Evolutionary conservation across 345 rosid species (phyloP).

Genomic region (Bruguiera parviflora): DNA sequence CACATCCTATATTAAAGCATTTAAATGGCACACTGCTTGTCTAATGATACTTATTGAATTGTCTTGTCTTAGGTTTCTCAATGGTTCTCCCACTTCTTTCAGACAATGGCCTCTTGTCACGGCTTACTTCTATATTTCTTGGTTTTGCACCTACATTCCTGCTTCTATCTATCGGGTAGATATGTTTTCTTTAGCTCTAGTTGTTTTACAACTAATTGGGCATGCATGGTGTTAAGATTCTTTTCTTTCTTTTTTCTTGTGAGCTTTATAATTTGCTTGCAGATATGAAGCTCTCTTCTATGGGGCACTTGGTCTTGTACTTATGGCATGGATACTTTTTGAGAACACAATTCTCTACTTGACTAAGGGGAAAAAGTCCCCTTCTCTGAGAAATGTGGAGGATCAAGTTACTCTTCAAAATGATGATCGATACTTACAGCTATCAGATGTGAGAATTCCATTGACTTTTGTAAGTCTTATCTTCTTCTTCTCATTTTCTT

Average conservation of each 20-base stretch:
- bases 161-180: conserved; percentile 86
- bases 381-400: conserved; percentile 34
- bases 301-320: conserved; percentile 72
- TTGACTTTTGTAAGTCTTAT: conserved; percentile 65
- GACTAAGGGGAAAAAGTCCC: conserved; percentile 35
- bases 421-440: conserved; percentile 64
- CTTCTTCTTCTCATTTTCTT: background rate
- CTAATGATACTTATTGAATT: conserved; percentile 2
- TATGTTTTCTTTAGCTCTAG: conserved; percentile 4
- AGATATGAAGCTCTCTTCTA: conserved; percentile 96
- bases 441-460: conserved; percentile 83
- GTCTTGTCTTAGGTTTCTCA: conserved; percentile 53
- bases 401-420: conserved; percentile 41
- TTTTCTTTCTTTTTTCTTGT: conserved; percentile 5
- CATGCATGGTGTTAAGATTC: background rate
- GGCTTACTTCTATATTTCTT: conserved; percentile 79
- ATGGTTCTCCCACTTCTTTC: conserved; percentile 83
- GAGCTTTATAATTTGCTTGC: conserved; percentile 22
- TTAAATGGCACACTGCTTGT: background rate
- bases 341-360: conserved; percentile 64
- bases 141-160: conserved; percentile 91
- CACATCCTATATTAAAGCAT: background rate
- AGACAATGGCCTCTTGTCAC: conserved; percentile 59
- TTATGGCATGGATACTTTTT: conserved; percentile 77
- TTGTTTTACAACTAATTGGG: conserved; percentile 8